A percentile compares a stretch with the other conserved stretches of the same genome.
phyloP scores from a whole-genome alignment of 352 stramenopile genomes.

The Thalassiosira exigua region DNA sequence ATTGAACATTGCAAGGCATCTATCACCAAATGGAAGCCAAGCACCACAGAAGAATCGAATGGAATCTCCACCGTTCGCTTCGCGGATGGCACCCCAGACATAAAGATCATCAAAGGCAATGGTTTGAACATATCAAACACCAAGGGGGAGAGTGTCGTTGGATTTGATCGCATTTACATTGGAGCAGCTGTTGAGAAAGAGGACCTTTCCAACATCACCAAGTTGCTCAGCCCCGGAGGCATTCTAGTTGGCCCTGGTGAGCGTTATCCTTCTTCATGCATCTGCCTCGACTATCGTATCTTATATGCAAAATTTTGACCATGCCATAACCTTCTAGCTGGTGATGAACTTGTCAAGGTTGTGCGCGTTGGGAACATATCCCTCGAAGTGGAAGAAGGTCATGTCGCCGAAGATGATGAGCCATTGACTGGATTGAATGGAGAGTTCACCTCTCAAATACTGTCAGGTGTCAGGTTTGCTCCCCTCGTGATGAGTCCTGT shows the following conservation, averaged over 20 bases:
- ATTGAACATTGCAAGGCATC: constrained; percentile 72
- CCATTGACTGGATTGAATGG: constrained; percentile 32
- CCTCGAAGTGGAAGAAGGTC: constrained; percentile 27
- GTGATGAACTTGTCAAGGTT: constrained; percentile 82
- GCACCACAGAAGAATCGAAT: constrained; percentile 36
- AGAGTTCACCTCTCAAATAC: constrained; percentile 71
- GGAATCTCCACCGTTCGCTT: constrained; percentile 63
- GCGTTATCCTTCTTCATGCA: constrained; percentile 17
- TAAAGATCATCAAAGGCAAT: constrained; percentile 78
- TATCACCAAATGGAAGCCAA: constrained; percentile 64
- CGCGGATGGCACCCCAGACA: constrained; percentile 45
- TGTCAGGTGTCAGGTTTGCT: constrained; percentile 79
- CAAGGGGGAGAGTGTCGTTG: constrained; percentile 67
- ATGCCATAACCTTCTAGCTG: too few species aligned
- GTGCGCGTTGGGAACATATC: constrained; percentile 54
- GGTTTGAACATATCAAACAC: constrained; percentile 66
- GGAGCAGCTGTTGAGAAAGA: constrained; percentile 70
- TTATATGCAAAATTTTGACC: too few species aligned
- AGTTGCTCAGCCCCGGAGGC: constrained; percentile 79
- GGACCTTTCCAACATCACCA: constrained; percentile 66
- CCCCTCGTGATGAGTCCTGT: constrained; percentile 54
- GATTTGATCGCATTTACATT: constrained; percentile 86
- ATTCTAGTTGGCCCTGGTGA: constrained; percentile 82
- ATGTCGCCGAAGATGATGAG: constrained; percentile 22
- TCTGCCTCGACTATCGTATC: too few species aligned